Evolutionary conservation across 1,284 basidiomycete species (phyloP).

Genomic region (Cutaneotrichosporon cavernicola): DNA sequence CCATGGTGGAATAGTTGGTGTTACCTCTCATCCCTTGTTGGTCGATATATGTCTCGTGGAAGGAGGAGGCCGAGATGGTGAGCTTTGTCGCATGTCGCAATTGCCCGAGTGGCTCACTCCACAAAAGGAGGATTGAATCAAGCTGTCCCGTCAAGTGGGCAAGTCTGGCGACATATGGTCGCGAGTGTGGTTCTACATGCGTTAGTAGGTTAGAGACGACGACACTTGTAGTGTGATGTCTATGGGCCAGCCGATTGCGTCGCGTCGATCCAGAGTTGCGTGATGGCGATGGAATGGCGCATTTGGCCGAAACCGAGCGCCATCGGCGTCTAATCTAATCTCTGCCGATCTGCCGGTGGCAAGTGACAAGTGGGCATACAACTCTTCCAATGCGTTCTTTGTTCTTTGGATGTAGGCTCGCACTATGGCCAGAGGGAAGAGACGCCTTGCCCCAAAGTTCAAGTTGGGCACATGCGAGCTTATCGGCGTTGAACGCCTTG

Average conservation of each 20-base stretch:
- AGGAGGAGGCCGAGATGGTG: slow-evolving; percentile 4
- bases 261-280: not conserved
- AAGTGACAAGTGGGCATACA: not conserved
- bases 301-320: slow-evolving; percentile 1
- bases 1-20: not conserved
- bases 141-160: no score
- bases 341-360: not conserved
- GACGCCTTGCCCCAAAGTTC: no score
- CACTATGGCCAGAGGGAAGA: no score
- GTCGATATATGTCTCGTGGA: not conserved
- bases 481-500: no score
- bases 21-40: not conserved
- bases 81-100: not conserved
- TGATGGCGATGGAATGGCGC: slow-evolving; percentile 8
- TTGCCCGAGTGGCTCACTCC: not conserved
- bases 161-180: no score
- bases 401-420: no score
- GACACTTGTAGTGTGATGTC: no score
- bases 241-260: not conserved
- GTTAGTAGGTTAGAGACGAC: no score
- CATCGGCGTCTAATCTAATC: not conserved
- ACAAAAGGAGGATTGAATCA: no score
- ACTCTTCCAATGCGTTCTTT: no score
- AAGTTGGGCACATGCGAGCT: no score
- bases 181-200: no score